Evolutionary conservation across 441 rosid genomes (phyloP), one percentile per base, ranked within the genome.

Genomic region (Euphorbia schlechtendalii): DNA sequence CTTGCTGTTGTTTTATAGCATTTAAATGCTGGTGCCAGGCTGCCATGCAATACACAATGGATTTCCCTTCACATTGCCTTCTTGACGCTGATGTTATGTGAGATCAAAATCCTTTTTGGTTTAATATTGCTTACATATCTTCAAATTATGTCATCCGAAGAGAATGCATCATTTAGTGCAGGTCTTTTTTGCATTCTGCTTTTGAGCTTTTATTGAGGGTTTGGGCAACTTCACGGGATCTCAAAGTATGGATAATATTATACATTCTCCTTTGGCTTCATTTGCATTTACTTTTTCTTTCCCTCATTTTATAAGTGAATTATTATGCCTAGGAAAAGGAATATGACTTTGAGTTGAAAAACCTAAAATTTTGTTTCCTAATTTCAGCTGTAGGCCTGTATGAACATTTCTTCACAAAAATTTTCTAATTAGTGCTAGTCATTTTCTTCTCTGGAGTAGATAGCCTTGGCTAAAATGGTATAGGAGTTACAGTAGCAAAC

Each of bases 21-120:
- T 87, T 94, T 66, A 94, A 86, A 78, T 92, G 96, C 83, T 92
- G 98, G 98, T 85, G 92, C 77, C 96, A 90, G 76, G 98, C 98
- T 81, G 92, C 80, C 56, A 82, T 84, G 87, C 92, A 83, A 61
- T 90, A 75, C 70, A 77, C 65, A 53, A 65, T 73, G 66, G 99
- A 94, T 72, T 80, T 76, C 72, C 86, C 93, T 64, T 82, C 84
- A 40, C 73, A 78, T 72, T 81, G 86, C 45, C 80, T 80, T 68
- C 84, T 90, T 18, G 97, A 90, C 72, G 82, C 83, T 69, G 96
- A 87, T 79, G 92, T 94, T 74, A 89, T 89, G 99, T 94, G 79
- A 86, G 96, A 69, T 73, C 71, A 65, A 64, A 61, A 56, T 70
- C 73, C 76, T 18, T 54, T 63, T 72, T 71, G 59, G 12, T 72